Evolutionary conservation across 2,329 filamentous ascomycete genomes (phyloP).

Genomic region (Byssochlamys sp.): DNA sequence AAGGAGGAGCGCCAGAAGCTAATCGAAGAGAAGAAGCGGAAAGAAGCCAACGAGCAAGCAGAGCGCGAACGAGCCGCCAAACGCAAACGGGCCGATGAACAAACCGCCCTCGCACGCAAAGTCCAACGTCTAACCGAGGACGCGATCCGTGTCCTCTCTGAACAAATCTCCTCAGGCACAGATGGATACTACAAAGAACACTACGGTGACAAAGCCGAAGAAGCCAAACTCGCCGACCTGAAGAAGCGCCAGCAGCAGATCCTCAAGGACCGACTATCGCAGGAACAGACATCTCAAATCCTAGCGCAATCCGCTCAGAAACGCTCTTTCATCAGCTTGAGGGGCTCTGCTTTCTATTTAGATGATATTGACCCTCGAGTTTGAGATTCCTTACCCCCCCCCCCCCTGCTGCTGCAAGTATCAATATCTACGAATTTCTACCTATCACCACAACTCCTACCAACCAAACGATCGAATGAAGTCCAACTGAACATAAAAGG

Average conservation of each 20-base stretch:
- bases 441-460: neutral
- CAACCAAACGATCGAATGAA: neutral
- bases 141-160: conserved; percentile 21
- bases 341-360: conserved; percentile 23
- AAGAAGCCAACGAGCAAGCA: conserved; percentile 20
- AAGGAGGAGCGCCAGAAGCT: conserved; percentile 35
- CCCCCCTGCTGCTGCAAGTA: too few species aligned
- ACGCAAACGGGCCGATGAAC: conserved; percentile 18
- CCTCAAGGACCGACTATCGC: conserved; percentile 11
- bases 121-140: conserved; percentile 19
- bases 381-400: neutral
- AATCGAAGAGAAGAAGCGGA: conserved; percentile 32
- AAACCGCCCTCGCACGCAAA: conserved; percentile 15
- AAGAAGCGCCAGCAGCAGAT: conserved; percentile 14
- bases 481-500: neutral
- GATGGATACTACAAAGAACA: conserved; percentile 22
- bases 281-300: conserved; percentile 16
- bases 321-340: conserved; percentile 19
- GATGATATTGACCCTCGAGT: conserved; percentile 16
- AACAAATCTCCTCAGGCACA: conserved; percentile 24
- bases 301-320: conserved; percentile 15
- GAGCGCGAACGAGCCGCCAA: conserved; percentile 20
- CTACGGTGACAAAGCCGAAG: conserved; percentile 19
- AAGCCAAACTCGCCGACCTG: conserved; percentile 15
- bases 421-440: too few species aligned